phyloP scores from a whole-genome alignment of 2,329 filamentous ascomycete genomes.

The Cryphonectria radicalis region DNA sequence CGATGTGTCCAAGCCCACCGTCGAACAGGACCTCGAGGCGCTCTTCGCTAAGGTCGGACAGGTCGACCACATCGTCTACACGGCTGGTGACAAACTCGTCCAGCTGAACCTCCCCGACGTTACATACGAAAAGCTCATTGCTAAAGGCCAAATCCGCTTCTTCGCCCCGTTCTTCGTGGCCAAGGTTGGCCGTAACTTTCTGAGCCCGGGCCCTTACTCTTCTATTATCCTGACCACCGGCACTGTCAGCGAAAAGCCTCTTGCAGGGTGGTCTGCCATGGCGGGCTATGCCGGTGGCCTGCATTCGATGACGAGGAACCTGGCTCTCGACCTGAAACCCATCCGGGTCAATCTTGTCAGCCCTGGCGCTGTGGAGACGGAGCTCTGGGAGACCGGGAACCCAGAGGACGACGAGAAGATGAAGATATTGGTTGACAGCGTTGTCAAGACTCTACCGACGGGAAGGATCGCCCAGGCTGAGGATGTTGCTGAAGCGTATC shows the following conservation, averaged over 20 bases:
- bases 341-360: constrained; percentile 66
- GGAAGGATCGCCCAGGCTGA: constrained; percentile 32
- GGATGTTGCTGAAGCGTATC: constrained; percentile 38
- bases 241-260: constrained; percentile 53
- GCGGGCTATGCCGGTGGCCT: constrained; percentile 54
- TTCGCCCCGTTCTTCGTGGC: constrained; percentile 40
- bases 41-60: constrained; percentile 33
- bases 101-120: constrained; percentile 32
- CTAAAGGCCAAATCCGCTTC: constrained; percentile 38
- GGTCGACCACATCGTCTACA: constrained; percentile 37
- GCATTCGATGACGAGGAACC: constrained; percentile 55
- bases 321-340: constrained; percentile 67
- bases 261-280: constrained; percentile 51
- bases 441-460: constrained; percentile 30
- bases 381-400: constrained; percentile 41
- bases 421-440: constrained; percentile 31
- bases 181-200: constrained; percentile 38
- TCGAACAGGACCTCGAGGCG: constrained; percentile 39
- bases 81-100: constrained; percentile 38
- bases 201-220: constrained; percentile 38
- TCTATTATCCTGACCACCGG: constrained; percentile 64
- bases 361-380: constrained; percentile 58
- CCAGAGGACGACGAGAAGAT: constrained; percentile 31
- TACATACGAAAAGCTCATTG: constrained; percentile 34
- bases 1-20: constrained; percentile 37